These are phyloP conservation scores for Myriosclerotinia duriaeana DNA, from an alignment of 2,329 filamentous ascomycete genomes.

Conservation along the genomic window DNA sequence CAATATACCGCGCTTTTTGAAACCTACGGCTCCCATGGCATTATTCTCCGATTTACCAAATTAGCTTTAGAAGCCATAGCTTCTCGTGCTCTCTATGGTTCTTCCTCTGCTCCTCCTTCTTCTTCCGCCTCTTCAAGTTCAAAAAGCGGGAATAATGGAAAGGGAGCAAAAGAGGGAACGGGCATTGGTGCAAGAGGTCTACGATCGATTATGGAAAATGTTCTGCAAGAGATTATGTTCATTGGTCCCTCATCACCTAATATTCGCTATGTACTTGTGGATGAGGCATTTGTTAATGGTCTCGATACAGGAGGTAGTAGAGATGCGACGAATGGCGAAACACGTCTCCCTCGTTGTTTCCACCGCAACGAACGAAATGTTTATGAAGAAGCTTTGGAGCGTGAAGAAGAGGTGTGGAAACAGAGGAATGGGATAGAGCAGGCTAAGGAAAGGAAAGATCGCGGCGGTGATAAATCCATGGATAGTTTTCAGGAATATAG, in stretches of 20 bases:
- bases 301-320: background rate
- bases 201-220: slow-evolving; percentile 77
- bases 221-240: slow-evolving; percentile 78
- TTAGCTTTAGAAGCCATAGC: slow-evolving; percentile 81
- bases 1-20: slow-evolving; percentile 90
- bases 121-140: background rate
- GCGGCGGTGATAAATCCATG: slow-evolving; percentile 8
- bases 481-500: slow-evolving; percentile 37
- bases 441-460: background rate
- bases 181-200: slow-evolving; percentile 67
- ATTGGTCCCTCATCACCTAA: slow-evolving; percentile 59
- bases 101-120: slow-evolving; percentile 48
- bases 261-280: slow-evolving; percentile 72
- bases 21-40: slow-evolving; percentile 64
- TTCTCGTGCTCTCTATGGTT: slow-evolving; percentile 42
- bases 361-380: slow-evolving; percentile 70
- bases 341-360: slow-evolving; percentile 51
- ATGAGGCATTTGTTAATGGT: slow-evolving; percentile 49
- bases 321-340: slow-evolving; percentile 7
- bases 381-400: slow-evolving; percentile 64
- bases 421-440: slow-evolving; percentile 23
- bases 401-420: slow-evolving; percentile 52
- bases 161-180: background rate
- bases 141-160: background rate
- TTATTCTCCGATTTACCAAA: slow-evolving; percentile 79